Evolutionary conservation across 2,329 filamentous ascomycete genomes (phyloP), one percentile per base, ranked within the genome.

Genomic region (Cadophora gregata): DNA sequence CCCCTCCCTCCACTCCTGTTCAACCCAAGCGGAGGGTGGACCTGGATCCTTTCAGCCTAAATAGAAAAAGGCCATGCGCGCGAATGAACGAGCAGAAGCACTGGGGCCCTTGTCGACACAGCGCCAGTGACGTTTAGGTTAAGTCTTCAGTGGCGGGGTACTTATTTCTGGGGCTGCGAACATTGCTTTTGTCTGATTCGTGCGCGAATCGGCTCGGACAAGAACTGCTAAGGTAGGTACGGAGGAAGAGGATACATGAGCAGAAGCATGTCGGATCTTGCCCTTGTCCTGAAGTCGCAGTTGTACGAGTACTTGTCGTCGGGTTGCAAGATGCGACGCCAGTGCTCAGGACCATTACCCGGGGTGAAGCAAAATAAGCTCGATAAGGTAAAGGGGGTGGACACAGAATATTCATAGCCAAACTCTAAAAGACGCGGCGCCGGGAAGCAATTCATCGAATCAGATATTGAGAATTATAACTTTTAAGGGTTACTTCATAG

Each of bases 21-120:
- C 59, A 53, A 51, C 38, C 59, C 31, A 36, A 25, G 59, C 51
- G 59, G 31, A 29, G 21, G 38, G 59, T 50, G 36, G 29, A 31
- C 9, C 25, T 29, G 59, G 5, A 53, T 1, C 16, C 29, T 19
- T 70, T 71, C 62, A 70, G 69, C 61, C 63, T 68, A 45, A 65
- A 69, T 66, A 27, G 50, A 53, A 59, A 31, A 33, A 38, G 19
- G 33, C 42, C 65, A 72, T 71, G 71, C 71, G 70, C 71, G 36
- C 71, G 60, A 71, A 72, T 70, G 64, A 71, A 29, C 59, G 59
- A 10, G 42, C 10, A 29, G 42, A 24, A 48, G 25, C 21, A 19
- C 42, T 4, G n/a, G 19, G 24, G 14, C 31, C 24, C 55, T 19
- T 25, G 36, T 29, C 53, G 25, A 33, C 4, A 36, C 2, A 25